These are phyloP conservation scores for Endoconidiophora laricicola DNA, from an alignment of 2,329 filamentous ascomycete species.

Conservation along the genomic window DNA sequence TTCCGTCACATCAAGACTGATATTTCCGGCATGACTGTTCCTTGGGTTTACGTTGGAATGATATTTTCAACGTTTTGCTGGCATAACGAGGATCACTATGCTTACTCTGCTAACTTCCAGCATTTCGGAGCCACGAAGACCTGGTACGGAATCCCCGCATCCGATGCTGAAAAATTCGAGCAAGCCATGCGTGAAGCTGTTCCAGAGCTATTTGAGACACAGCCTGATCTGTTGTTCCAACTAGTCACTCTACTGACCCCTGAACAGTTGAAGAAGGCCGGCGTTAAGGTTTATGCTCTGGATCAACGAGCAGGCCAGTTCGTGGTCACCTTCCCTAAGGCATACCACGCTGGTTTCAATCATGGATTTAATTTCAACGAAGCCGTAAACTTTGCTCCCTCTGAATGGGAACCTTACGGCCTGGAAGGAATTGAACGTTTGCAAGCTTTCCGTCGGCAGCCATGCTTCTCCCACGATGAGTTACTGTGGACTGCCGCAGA, in stretches of 20 bases:
- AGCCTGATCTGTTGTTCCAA: constrained; percentile 91
- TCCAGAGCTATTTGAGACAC: constrained; percentile 89
- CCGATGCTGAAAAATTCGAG: constrained; percentile 89
- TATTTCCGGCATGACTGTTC: constrained; percentile 97
- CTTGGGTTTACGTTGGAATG: constrained; percentile 98
- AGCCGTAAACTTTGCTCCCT: constrained; percentile 91
- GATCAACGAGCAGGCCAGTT: constrained; percentile 93
- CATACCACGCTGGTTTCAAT: constrained; percentile 96
- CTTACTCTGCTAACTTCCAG: constrained; percentile 96
- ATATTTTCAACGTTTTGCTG: constrained; percentile 99
- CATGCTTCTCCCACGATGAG: constrained; percentile 96
- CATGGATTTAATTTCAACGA: constrained; percentile 99
- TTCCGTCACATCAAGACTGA: constrained; percentile 97
- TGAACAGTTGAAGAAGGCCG: constrained; percentile 81
- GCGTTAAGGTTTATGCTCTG: constrained; percentile 83
- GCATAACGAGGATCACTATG: constrained; percentile 97
- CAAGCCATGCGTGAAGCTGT: constrained; percentile 88
- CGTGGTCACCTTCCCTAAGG: constrained; percentile 90
- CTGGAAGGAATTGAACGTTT: constrained; percentile 72
- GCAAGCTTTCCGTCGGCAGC: constrained; percentile 74
- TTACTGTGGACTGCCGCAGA: constrained; percentile 79
- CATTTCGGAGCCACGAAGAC: constrained; percentile 97
- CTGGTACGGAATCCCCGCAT: constrained; percentile 94
- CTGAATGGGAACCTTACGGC: constrained; percentile 88
- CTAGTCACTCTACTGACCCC: constrained; percentile 91